phyloP scores from a whole-genome alignment of 2,329 filamentous ascomycete species.

The Volutella citrinella region DNA sequence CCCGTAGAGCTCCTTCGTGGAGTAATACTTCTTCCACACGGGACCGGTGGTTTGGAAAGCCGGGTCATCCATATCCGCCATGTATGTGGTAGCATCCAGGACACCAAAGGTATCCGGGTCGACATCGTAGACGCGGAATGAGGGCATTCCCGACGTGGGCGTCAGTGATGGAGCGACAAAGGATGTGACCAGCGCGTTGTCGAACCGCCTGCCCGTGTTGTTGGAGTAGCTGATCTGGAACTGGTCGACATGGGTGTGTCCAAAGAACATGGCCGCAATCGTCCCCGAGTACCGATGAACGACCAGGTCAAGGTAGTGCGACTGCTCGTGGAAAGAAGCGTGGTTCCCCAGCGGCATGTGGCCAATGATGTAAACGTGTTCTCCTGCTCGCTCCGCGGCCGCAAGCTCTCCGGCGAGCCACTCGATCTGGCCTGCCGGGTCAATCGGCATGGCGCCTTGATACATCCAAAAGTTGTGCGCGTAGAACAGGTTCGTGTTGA shows the following conservation, averaged over 20 bases:
- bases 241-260: constrained; percentile 55
- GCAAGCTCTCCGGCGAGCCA: constrained; percentile 55
- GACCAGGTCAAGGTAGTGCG: constrained; percentile 52
- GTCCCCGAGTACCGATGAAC: constrained; percentile 51
- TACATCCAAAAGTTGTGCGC: constrained; percentile 57
- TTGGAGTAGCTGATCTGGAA: constrained; percentile 54
- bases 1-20: constrained; percentile 53
- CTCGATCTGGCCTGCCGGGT: constrained; percentile 49
- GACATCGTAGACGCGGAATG: constrained; percentile 57
- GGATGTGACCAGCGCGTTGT: constrained; percentile 46
- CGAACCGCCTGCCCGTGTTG: constrained; percentile 38
- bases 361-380: constrained; percentile 56
- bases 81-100: constrained; percentile 52
- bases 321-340: constrained; percentile 51
- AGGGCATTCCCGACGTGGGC: constrained; percentile 52
- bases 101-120: constrained; percentile 56
- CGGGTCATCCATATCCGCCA: constrained; percentile 47
- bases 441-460: constrained; percentile 44
- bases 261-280: constrained; percentile 55
- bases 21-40: constrained; percentile 55
- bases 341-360: constrained; percentile 52
- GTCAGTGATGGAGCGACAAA: constrained; percentile 55
- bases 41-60: constrained; percentile 43
- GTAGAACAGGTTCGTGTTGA: constrained; percentile 61
- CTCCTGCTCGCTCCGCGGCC: constrained; percentile 46